Evolutionary conservation across 768 basidiomycete genomes (phyloP), one percentile per base, ranked within the genome.

Genomic region (Termitomyces sp.): DNA sequence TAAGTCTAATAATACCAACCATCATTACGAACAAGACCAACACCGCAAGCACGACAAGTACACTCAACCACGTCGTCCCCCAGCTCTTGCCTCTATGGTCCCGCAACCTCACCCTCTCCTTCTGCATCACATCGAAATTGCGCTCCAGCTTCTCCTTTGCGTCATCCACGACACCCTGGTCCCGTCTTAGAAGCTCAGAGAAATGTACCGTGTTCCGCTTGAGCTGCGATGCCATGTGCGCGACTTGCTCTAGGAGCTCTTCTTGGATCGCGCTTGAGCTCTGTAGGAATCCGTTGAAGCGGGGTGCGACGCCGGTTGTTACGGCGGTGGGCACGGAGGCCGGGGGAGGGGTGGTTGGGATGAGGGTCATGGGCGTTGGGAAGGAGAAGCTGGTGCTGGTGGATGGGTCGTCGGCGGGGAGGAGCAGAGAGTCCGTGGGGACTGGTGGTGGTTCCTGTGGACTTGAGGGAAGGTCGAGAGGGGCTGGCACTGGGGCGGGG

Each of bases 161-260:
- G 10, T 77, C 75, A 31, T 84, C 82, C 2, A 97, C 69, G 8
- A 94, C 79, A 0, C 76, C 75, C 63, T 88, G 84, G 69, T 98
- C 95, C 55, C 86, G 86, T 42, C 75, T 85, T 1, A 98, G 74
- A 12, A 85, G 76, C 4, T 78, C 76, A 5, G 88, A 81, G 67
- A 98, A 95, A 64, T 92, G 84, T 0, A 87, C 68, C 0, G 93
- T 87, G 62, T 96, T 96, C 24, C 83, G 78, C 64, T 90, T 91
- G 50, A 98, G 83, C 67, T 94, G 92, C 10, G 84, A 76, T 0
- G 93, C 92, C 95, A 98, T 98, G 56, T 83, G 70, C 0, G 85
- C 86, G 26, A 95, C 82, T 64, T 92, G 87, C 9, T 76, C 75
- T 0, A 89, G 80, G 47, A 95, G 82, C 24, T 90, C 83, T 51